Evolutionary conservation across 371 early-diverging fungal genomes (phyloP).

Genomic region (Mortierella sp.): DNA sequence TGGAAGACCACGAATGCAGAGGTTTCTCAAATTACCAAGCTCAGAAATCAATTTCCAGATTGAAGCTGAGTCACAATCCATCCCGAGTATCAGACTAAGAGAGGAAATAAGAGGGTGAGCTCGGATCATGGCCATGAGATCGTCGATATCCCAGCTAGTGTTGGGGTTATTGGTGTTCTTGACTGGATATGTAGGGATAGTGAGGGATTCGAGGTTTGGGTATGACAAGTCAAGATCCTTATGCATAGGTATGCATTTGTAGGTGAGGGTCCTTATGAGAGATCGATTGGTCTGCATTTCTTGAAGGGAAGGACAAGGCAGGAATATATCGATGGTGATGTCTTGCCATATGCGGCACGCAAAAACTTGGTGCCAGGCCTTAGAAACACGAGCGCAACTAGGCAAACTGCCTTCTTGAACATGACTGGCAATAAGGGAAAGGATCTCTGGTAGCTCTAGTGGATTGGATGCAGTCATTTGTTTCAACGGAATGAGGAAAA

Average conservation of each 20-base stretch:
- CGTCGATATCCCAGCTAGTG: not conserved
- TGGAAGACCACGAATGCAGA: not conserved
- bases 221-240: not conserved
- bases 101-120: not conserved
- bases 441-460: conserved; percentile 7
- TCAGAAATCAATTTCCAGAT: not conserved
- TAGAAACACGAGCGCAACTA: conserved; percentile 4
- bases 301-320: not conserved
- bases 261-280: not conserved
- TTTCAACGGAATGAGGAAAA: not conserved
- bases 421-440: conserved; percentile 4
- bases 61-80: not conserved
- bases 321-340: not conserved
- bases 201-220: not conserved
- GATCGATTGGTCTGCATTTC: not conserved
- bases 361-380: conserved; percentile 4
- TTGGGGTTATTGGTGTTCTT: not conserved
- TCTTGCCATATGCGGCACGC: not conserved
- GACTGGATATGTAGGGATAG: not conserved
- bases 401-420: not conserved
- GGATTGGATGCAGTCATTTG: not conserved
- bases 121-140: not conserved
- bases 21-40: not conserved
- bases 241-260: not conserved
- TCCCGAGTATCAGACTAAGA: not conserved